Percentiles rank a stretch among this genome's conserved stretches.
Conservation (phyloP, 495 filamentous ascomycete genomes). For the Penicillium bialowiezense region DNA sequence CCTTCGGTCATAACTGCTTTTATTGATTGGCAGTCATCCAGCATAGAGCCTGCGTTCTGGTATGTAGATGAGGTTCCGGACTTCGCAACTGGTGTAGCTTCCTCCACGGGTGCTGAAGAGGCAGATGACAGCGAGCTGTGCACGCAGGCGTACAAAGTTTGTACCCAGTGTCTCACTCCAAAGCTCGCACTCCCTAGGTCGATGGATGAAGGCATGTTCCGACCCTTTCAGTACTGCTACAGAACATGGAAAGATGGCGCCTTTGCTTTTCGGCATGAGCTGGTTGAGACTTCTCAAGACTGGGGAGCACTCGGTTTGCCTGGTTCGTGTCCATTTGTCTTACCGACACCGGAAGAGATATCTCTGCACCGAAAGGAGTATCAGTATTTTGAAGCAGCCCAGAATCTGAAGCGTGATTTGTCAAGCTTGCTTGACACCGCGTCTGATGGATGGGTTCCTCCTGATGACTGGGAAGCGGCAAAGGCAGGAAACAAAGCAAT, state of each 20-base stretch:
- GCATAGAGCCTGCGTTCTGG: slow-evolving; percentile 39
- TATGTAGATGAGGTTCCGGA: slow-evolving; percentile 30
- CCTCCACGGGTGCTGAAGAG: not conserved
- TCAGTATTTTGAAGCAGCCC: slow-evolving; percentile 30
- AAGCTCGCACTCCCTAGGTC: not conserved
- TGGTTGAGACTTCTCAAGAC: slow-evolving; percentile 33
- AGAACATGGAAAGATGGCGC: slow-evolving; percentile 45
- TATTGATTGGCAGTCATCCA: slow-evolving; percentile 41
- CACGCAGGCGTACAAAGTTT: not conserved
- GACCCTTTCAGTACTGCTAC: slow-evolving; percentile 42
- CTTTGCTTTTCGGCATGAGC: slow-evolving; percentile 36
- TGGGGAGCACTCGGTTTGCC: slow-evolving; percentile 41
- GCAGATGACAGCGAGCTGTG: not conserved
- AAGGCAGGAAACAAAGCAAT: slow-evolving; percentile 29
- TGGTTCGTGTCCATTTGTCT: slow-evolving; percentile 33
- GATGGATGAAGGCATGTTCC: slow-evolving; percentile 21
- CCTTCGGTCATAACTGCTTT: slow-evolving; percentile 36
- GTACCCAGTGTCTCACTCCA: not conserved
- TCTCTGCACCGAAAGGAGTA: slow-evolving; percentile 34
- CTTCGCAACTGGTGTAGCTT: not conserved
- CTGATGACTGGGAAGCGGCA: slow-evolving; percentile 34
- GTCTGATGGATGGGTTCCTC: slow-evolving; percentile 40
- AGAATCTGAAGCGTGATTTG: slow-evolving; percentile 32
- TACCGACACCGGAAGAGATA: slow-evolving; percentile 30
- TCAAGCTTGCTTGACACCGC: slow-evolving; percentile 28